A percentile compares a stretch with the other conserved stretches of the same genome.
Evolutionary conservation across 495 filamentous ascomycete genomes (phyloP).

Genomic region (Penicillium atrosanguineum): DNA sequence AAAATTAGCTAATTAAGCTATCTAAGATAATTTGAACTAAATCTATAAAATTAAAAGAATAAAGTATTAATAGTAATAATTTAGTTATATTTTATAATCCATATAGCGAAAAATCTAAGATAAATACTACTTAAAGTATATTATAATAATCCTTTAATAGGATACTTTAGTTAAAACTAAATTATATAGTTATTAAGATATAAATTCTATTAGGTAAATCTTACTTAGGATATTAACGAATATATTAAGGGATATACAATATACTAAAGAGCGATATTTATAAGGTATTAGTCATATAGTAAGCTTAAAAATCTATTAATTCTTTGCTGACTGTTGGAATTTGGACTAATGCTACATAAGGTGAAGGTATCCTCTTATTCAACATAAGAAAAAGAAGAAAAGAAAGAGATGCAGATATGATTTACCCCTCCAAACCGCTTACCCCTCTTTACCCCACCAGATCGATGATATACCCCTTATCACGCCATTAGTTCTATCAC

Average conservation of each 20-base stretch:
- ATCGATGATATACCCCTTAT: too few species aligned
- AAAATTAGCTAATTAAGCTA: not conserved
- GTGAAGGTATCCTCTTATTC: too few species aligned
- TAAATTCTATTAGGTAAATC: not conserved
- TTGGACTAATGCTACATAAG: too few species aligned
- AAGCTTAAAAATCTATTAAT: not conserved
- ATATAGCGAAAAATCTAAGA: not conserved
- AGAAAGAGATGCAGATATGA: too few species aligned
- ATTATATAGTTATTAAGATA: not conserved
- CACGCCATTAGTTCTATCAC: too few species aligned
- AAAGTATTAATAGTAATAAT: not conserved
- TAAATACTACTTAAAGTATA: not conserved
- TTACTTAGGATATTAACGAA: not conserved
- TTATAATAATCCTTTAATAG: not conserved
- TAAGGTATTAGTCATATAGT: not conserved
- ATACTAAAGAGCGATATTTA: not conserved
- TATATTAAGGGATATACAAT: not conserved
- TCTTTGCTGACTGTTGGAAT: too few species aligned
- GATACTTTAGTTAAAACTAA: not conserved
- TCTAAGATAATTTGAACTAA: too few species aligned
- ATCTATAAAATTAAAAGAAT: too few species aligned
- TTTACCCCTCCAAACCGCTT: too few species aligned
- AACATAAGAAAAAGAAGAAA: too few species aligned
- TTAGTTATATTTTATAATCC: not conserved
- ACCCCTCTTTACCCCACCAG: too few species aligned